Percentiles rank a stretch among this genome's conserved stretches.
These are phyloP conservation scores for Stephanodiscus minutulus DNA, from an alignment of 108 stramenopile species.

Conservation along the genomic window DNA sequence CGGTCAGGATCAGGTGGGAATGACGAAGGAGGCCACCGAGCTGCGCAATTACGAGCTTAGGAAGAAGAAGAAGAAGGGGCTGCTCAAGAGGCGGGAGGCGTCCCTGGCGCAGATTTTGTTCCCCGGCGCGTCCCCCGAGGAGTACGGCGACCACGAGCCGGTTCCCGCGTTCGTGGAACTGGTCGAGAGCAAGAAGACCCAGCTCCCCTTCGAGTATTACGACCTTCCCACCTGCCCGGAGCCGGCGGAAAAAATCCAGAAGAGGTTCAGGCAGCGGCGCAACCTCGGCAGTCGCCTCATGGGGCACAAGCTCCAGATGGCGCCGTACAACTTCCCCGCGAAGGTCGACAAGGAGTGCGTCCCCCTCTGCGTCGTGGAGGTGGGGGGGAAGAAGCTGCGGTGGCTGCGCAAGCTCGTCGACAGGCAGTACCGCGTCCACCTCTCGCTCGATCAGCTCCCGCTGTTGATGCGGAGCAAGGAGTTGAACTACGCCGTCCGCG, in stretches of 20 bases:
- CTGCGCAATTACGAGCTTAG: slow-evolving; percentile 51
- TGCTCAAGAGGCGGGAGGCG: slow-evolving; percentile 60
- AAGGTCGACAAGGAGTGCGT: slow-evolving; percentile 58
- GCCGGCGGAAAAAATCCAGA: slow-evolving; percentile 45
- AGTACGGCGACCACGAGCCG: slow-evolving; percentile 55
- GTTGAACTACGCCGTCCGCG: slow-evolving; percentile 77
- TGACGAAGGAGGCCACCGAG: slow-evolving; percentile 51
- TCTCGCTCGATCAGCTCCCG: slow-evolving; percentile 84
- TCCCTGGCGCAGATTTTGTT: slow-evolving; percentile 75
- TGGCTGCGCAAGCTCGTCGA: slow-evolving; percentile 87
- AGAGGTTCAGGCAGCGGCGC: slow-evolving; percentile 56
- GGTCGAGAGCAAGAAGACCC: slow-evolving; percentile 79
- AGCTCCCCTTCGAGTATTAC: slow-evolving; percentile 96
- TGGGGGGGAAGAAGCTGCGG: slow-evolving; percentile 62
- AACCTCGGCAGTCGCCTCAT: slow-evolving; percentile 76
- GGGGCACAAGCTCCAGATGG: slow-evolving; percentile 67
- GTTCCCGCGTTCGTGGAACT: slow-evolving; percentile 74
- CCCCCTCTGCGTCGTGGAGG: slow-evolving; percentile 55
- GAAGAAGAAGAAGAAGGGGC: slow-evolving; percentile 75
- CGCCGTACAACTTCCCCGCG: slow-evolving; percentile 64
- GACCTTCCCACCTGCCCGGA: slow-evolving; percentile 85
- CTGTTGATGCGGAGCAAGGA: slow-evolving; percentile 79
- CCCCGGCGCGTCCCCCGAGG: slow-evolving; percentile 77
- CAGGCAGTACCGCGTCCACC: slow-evolving; percentile 93
- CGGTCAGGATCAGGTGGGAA: slow-evolving; percentile 43